Conservation (phyloP, 768 basidiomycete genomes). For the Hericium coralloides region DNA sequence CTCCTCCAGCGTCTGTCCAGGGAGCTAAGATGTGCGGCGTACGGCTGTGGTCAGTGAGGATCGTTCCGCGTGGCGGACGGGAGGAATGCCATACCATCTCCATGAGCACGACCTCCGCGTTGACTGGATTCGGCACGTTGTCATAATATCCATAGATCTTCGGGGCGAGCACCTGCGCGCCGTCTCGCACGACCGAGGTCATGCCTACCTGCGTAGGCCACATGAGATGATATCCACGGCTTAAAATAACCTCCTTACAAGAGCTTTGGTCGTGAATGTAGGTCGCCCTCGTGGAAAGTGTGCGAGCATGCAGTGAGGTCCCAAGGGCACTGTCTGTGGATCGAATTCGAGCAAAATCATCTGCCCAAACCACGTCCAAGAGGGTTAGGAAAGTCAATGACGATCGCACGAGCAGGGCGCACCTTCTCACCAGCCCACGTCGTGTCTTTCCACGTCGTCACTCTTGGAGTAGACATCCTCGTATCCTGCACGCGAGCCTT, state of each 20-base stretch:
- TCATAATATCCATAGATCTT: conserved; percentile 23
- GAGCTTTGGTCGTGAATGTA: conserved; percentile 20
- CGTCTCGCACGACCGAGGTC: conserved; percentile 17
- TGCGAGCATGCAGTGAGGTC: conserved; percentile 22
- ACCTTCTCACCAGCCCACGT: conserved; percentile 22
- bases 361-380: conserved; percentile 4
- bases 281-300: conserved; percentile 23
- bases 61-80: background rate
- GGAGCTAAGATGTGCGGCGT: conserved; percentile 12
- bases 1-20: conserved; percentile 18
- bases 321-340: conserved; percentile 19
- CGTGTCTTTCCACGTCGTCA: conserved; percentile 18
- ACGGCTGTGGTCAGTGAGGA: conserved; percentile 2
- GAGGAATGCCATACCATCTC: conserved; percentile 19
- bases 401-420: conserved; percentile 1
- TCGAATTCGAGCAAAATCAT: conserved; percentile 24
- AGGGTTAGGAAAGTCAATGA: background rate
- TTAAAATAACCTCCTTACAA: conserved; percentile 13
- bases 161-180: conserved; percentile 17
- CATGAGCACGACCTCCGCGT: conserved; percentile 23
- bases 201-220: conserved; percentile 20
- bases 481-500: conserved; percentile 8
- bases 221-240: background rate
- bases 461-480: conserved; percentile 11
- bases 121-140: conserved; percentile 19